Base-by-base conservation (phyloP, 2,329 filamentous ascomycete species). In the Sporothrix phasma region DNA sequence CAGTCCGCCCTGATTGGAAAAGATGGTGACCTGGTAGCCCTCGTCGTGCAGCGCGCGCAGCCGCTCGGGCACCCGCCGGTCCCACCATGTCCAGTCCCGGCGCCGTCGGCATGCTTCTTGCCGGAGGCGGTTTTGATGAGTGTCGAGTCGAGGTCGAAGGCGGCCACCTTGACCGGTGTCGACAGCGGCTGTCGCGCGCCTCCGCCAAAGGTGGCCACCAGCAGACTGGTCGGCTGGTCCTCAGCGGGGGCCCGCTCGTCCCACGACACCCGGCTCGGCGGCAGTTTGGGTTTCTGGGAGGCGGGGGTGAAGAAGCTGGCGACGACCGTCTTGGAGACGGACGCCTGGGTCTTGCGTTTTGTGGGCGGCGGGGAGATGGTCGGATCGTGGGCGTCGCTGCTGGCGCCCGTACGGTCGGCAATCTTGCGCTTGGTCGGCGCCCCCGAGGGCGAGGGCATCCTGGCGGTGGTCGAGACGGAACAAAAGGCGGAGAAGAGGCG, bases 21-120 rank as follows among this genome's bases (percentile, higher is more conserved):
- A 76, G 56, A 97, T 84, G 5, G 29, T 13, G 22, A 17, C 61
- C 41, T 67, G 76, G 53, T 76, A 89, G 82, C 86, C 90, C 69
- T 94, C 83, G 11, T 84, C 78, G 70, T 90, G 83, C 1, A 97
- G 78, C 65, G 86, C 78, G 68, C 81, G 84, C 19, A 99, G 74
- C 61, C 78, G 84, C 0, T 74, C 75, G 0, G 91, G 90, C 0
- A 97, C 89, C 19, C 76, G 80, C 15, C 76, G 70, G 73, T 95
- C 79, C 91, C 92, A 97, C 94, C 94, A 99, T 74, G 90, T 91
- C 94, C 94, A 99, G 73, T 97, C 93, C 80, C 78, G 0, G 86
- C 83, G 68, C 86, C 84, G 61, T 82, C 81, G 2, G 85, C 81
- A 71, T 93, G 93, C 60, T 83, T 88, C 75, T 90, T 94, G 7